Percentiles rank a stretch among this genome's conserved stretches.
These are phyloP conservation scores for Penicillium salamii DNA, from an alignment of 495 filamentous ascomycete species.

Conservation along the genomic window DNA sequence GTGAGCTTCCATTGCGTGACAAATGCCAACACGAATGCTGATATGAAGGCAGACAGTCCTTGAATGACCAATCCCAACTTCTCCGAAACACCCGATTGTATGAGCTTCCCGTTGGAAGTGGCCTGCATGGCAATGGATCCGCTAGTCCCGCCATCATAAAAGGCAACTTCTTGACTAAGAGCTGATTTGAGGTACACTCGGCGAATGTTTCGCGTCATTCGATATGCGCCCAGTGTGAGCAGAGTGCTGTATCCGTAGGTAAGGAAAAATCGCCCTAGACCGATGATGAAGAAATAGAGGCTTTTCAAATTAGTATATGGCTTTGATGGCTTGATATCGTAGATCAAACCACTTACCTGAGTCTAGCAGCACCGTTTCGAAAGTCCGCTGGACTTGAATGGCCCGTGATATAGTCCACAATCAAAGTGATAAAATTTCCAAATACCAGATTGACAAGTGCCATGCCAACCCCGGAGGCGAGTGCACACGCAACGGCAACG, in stretches of 20 bases:
- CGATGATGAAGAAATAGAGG: slow-evolving; percentile 18
- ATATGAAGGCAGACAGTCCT: slow-evolving; percentile 65
- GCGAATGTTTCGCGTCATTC: slow-evolving; percentile 70
- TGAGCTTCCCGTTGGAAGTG: slow-evolving; percentile 64
- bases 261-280: slow-evolving; percentile 29
- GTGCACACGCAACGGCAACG: slow-evolving; percentile 4
- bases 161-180: slow-evolving; percentile 76
- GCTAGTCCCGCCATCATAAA: slow-evolving; percentile 74
- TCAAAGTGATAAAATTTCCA: slow-evolving; percentile 9
- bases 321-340: too few species aligned
- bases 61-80: slow-evolving; percentile 65
- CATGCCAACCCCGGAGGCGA: slow-evolving; percentile 8
- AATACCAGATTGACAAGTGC: slow-evolving; percentile 9
- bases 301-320: background rate
- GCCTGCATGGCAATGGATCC: slow-evolving; percentile 81
- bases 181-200: slow-evolving; percentile 68
- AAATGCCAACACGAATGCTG: slow-evolving; percentile 73
- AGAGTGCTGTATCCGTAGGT: slow-evolving; percentile 27
- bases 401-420: background rate
- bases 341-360: background rate
- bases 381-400: background rate
- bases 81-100: slow-evolving; percentile 74
- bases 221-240: slow-evolving; percentile 43
- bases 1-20: slow-evolving; percentile 74
- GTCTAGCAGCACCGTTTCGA: background rate